Conservation (phyloP, 495 filamentous ascomycete genomes). For the Penicillium egyptiacum region DNA sequence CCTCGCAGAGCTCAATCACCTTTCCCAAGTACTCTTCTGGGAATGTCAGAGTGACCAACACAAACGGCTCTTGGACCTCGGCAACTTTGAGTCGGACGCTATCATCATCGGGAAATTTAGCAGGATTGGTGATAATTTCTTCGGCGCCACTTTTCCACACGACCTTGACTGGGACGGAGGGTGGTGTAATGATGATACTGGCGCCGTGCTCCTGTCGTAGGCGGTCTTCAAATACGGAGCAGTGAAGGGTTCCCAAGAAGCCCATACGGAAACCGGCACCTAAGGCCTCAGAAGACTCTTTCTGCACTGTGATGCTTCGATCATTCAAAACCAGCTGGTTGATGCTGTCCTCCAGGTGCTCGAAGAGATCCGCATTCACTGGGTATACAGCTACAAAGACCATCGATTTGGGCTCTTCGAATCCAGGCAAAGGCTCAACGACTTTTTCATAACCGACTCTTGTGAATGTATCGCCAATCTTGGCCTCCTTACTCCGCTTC, state of each 20-base stretch:
- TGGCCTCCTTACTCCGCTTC: conserved; percentile 92
- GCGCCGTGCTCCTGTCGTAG: conserved; percentile 91
- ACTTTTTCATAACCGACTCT: conserved; percentile 73
- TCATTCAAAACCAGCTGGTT: conserved; percentile 93
- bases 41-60: conserved; percentile 81
- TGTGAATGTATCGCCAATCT: conserved; percentile 93
- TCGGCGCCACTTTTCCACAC: conserved; percentile 71
- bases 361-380: conserved; percentile 82
- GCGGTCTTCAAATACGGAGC: conserved; percentile 98
- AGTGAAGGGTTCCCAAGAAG: conserved; percentile 94
- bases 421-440: conserved; percentile 83
- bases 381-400: conserved; percentile 97
- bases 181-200: conserved; percentile 95
- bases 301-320: conserved; percentile 87
- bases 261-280: conserved; percentile 93
- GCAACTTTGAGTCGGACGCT: conserved; percentile 56
- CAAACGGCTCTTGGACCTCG: conserved; percentile 80
- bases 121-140: conserved; percentile 76
- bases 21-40: conserved; percentile 92
- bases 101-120: conserved; percentile 79
- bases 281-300: conserved; percentile 89
- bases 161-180: conserved; percentile 88
- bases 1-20: conserved; percentile 92
- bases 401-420: conserved; percentile 98
- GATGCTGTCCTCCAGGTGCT: conserved; percentile 89